phyloP scores from a whole-genome alignment of 2,329 filamentous ascomycete species.

The Zymoseptoria passerinii region DNA sequence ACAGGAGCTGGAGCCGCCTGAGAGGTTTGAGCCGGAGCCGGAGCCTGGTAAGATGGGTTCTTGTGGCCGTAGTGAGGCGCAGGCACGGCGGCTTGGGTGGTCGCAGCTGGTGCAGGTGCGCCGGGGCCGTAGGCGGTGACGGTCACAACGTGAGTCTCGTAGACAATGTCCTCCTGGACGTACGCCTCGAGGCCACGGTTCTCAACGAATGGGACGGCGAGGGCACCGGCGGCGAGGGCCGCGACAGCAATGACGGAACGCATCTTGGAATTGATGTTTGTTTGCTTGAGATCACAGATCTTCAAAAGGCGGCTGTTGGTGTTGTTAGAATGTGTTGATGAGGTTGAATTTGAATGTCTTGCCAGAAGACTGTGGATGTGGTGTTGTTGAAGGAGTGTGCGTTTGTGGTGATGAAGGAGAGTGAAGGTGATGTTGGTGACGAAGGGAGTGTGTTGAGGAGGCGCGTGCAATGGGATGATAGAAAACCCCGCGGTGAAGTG shows the following conservation, averaged over 20 bases:
- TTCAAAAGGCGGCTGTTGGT: background rate
- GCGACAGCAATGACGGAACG: slow-evolving; percentile 30
- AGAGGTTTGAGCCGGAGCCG: slow-evolving; percentile 4
- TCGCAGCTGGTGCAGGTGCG: slow-evolving; percentile 9
- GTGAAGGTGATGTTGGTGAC: background rate
- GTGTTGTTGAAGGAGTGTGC: background rate
- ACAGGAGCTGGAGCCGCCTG: background rate
- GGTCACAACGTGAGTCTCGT: slow-evolving; percentile 29
- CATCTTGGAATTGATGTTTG: slow-evolving; percentile 26
- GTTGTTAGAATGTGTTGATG: background rate
- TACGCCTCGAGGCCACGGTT: slow-evolving; percentile 24
- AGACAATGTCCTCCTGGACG: slow-evolving; percentile 22
- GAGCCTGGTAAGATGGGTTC: slow-evolving; percentile 6
- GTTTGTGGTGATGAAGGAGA: background rate
- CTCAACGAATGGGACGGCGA: slow-evolving; percentile 28
- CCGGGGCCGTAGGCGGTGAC: slow-evolving; percentile 21
- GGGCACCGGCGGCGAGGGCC: slow-evolving; percentile 29
- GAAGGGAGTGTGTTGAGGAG: background rate
- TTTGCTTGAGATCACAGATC: slow-evolving; percentile 3
- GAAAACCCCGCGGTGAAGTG: background rate
- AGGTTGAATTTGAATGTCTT: background rate
- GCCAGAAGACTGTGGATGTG: background rate
- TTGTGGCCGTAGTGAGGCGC: slow-evolving; percentile 18
- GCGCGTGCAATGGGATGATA: background rate
- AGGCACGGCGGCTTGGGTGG: slow-evolving; percentile 10